phyloP scores from a whole-genome alignment of 352 stramenopile genomes.

The Phytophthora ramorum region DNA sequence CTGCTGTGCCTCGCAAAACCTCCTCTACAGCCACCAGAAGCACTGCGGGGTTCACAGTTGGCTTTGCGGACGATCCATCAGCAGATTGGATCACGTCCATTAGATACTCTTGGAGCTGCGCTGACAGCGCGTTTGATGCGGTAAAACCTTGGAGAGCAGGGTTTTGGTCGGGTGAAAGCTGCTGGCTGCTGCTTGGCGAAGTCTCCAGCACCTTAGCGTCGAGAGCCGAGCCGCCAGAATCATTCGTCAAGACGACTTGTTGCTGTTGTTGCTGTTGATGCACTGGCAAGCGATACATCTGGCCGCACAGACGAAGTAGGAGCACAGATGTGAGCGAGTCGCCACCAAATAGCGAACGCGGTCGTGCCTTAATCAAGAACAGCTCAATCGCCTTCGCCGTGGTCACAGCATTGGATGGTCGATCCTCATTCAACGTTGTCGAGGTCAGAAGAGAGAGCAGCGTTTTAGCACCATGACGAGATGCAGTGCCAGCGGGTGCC shows the following conservation, averaged over 20 bases:
- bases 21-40: conserved; percentile 71
- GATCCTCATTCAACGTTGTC: conserved; percentile 24
- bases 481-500: conserved; percentile 46
- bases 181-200: neutral
- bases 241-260: conserved; percentile 21
- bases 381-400: conserved; percentile 54
- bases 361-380: conserved; percentile 58
- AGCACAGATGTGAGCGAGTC: conserved; percentile 76
- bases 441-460: conserved; percentile 59
- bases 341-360: conserved; percentile 46
- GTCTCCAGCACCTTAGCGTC: conserved; percentile 3
- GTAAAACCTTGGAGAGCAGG: conserved; percentile 51
- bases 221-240: neutral
- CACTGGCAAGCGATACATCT: conserved; percentile 58
- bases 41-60: conserved; percentile 26
- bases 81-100: conserved; percentile 48
- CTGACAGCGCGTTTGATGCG: conserved; percentile 45
- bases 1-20: conserved; percentile 43
- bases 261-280: conserved; percentile 28
- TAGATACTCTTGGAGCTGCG: conserved; percentile 60
- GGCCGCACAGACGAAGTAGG: conserved; percentile 62
- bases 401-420: conserved; percentile 22
- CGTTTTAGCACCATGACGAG: conserved; percentile 69
- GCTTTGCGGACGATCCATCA: neutral
- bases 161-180: conserved; percentile 18